Evolutionary conservation across 768 basidiomycete genomes (phyloP).

Genomic region (Kwoniella shandongensis): DNA sequence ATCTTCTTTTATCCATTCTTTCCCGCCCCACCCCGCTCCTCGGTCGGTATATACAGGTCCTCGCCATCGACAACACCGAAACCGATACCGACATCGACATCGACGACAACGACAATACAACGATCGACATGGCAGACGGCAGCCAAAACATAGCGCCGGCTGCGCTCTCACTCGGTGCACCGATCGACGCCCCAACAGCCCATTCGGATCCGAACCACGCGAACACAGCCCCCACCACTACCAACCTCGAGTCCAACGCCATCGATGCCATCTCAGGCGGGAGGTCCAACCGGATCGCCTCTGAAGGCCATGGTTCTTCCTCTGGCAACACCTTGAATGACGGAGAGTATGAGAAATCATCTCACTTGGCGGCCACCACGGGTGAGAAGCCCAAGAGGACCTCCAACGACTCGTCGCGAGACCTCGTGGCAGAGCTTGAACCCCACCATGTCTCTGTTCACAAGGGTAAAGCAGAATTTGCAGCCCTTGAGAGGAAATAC

Average conservation of each 20-base stretch:
- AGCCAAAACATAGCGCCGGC: not conserved
- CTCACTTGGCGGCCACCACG: not conserved
- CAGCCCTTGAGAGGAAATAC: conserved; percentile 39
- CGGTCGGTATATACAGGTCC: no score
- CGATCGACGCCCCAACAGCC: conserved; percentile 9
- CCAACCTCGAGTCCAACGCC: not conserved
- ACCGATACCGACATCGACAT: no score
- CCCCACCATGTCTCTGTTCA: conserved; percentile 36
- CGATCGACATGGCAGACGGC: conserved; percentile 16
- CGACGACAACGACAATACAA: no score
- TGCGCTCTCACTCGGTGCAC: conserved; percentile 6
- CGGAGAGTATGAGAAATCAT: conserved; percentile 10
- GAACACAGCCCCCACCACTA: conserved; percentile 8
- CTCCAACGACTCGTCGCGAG: conserved; percentile 29
- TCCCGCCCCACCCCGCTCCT: no score
- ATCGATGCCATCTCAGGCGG: conserved; percentile 3
- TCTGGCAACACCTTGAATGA: conserved; percentile 25
- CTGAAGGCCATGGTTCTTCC: conserved; percentile 9
- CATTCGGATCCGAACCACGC: conserved; percentile 2
- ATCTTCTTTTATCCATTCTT: no score
- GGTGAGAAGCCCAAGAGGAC: conserved; percentile 19
- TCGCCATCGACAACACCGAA: not conserved
- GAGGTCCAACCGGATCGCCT: no score
- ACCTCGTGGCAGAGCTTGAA: conserved; percentile 42
- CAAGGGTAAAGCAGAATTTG: conserved; percentile 39